A percentile compares a stretch with the other conserved stretches of the same genome.
Conservation (phyloP, 495 filamentous ascomycete species). For the Penicillium daleae region DNA sequence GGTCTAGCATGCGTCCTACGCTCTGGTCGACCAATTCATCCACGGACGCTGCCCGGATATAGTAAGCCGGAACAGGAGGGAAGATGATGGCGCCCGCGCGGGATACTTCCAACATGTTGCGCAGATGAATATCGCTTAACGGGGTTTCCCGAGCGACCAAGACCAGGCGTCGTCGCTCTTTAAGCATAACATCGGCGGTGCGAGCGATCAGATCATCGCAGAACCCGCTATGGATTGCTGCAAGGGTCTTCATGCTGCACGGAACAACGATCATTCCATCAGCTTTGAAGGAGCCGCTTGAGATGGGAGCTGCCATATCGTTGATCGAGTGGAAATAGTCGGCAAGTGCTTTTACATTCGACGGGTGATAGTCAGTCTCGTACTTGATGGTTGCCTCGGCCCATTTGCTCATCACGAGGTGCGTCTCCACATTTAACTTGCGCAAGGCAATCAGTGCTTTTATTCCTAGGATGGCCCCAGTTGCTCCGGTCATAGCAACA, state of each 20-base stretch:
- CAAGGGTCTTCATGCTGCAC: conserved; percentile 48
- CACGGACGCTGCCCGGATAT: conserved; percentile 37
- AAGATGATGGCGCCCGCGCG: conserved; percentile 45
- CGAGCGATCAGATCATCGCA: conserved; percentile 50
- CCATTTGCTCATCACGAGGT: conserved; percentile 49
- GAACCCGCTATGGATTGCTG: conserved; percentile 28
- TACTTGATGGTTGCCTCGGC: conserved; percentile 47
- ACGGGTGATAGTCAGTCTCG: conserved; percentile 42
- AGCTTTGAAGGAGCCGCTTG: conserved; percentile 40
- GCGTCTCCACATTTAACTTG: conserved; percentile 43
- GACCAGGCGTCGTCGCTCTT: conserved; percentile 48
- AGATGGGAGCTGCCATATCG: conserved; percentile 41
- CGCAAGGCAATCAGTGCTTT: conserved; percentile 41
- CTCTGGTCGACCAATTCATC: conserved; percentile 49
- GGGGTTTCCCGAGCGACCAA: conserved; percentile 50
- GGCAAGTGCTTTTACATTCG: conserved; percentile 40
- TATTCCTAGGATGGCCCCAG: conserved; percentile 42
- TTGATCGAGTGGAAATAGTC: conserved; percentile 43
- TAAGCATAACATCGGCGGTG: conserved; percentile 51
- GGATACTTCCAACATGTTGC: conserved; percentile 48
- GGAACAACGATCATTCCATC: conserved; percentile 48
- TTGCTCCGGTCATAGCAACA: conserved; percentile 48
- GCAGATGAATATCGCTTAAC: conserved; percentile 49
- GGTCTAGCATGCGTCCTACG: conserved; percentile 49
- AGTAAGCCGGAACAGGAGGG: conserved; percentile 48